Conservation (phyloP, 2,329 filamentous ascomycete genomes). For the Magnaporthiopsis rhizophila region DNA sequence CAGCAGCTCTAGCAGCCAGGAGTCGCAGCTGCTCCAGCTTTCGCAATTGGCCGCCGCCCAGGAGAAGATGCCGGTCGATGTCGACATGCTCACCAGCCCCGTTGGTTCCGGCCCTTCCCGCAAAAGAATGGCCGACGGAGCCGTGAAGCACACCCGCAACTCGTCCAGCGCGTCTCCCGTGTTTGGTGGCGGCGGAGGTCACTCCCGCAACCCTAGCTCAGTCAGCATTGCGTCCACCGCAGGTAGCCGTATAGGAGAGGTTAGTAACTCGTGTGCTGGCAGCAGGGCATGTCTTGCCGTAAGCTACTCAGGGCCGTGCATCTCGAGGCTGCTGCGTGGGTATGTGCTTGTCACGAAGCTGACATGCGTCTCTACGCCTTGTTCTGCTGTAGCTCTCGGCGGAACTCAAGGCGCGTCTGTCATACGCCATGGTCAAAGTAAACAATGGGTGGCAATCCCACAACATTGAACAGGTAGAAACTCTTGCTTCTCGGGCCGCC, state of each 20-base stretch:
- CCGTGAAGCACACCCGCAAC: constrained; percentile 49
- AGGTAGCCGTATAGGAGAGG: constrained; percentile 69
- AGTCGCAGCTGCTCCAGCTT: constrained; percentile 49
- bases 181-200: constrained; percentile 38
- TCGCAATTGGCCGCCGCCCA: constrained; percentile 49
- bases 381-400: constrained; percentile 54
- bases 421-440: constrained; percentile 91
- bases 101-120: constrained; percentile 34
- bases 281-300: too few relatives aligned
- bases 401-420: constrained; percentile 74
- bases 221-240: constrained; percentile 53
- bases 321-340: background rate
- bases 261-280: constrained; percentile 33
- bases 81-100: constrained; percentile 17
- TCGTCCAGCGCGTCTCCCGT: constrained; percentile 37
- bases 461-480: constrained; percentile 70
- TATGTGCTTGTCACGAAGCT: constrained; percentile 11
- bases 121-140: constrained; percentile 72
- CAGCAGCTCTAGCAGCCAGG: constrained; percentile 37
- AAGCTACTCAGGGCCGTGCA: background rate
- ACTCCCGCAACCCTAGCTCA: constrained; percentile 65
- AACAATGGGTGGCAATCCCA: constrained; percentile 81
- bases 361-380: constrained; percentile 11
- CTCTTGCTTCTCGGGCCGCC: constrained; percentile 58
- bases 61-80: constrained; percentile 35